Evolutionary conservation across 1,284 basidiomycete genomes (phyloP), one percentile per base, ranked within the genome.

Genomic region (Microbotryum intermedium): DNA sequence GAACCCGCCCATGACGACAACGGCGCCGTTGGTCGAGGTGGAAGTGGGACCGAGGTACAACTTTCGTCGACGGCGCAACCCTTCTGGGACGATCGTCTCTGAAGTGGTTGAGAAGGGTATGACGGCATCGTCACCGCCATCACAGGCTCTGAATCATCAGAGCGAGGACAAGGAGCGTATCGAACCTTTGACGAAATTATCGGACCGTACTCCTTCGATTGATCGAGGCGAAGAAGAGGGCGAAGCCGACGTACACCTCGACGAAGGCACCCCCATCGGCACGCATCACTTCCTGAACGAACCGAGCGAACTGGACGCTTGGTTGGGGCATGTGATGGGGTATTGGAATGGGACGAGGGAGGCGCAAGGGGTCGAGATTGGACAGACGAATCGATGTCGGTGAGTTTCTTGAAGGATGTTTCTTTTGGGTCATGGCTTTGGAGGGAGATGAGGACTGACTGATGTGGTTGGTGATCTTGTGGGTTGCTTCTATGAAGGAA

Each of bases 241-340:
- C 45, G 13, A 9, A 53, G 28, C 21, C 56, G 4, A 9, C 25
- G 11, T 34, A 5, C 25, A 39, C 5, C 20, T 28, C 5, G 4
- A 26, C 46, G 63, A 62, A 28, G 62, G 60, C 20, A 56, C 56
- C 29, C 50, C 67, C 39, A 71, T 71, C 29, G 69, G 68, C 18
- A 57, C 53, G 13, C 53, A 55, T 20, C 45, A n/a, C 10, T 69
- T 71, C 46, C 3, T 9, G 9, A 57, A 58, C 48, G 42, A 54
- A 3, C 43, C 57, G 6, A 11, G 18, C 7, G 58, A 61, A 45
- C 59, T 71, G 48, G 18, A 49, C 13, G 39, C 10, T 2, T 67
- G 59, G 29, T 48, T 69, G 30, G 21, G 21, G 2, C 46, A 57
- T 9, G 57, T 57, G 3, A 4, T 60, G 1, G 50, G 57, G 13